phyloP scores from a whole-genome alignment of 2,329 filamentous ascomycete genomes.

The Claviceps maximensis region DNA sequence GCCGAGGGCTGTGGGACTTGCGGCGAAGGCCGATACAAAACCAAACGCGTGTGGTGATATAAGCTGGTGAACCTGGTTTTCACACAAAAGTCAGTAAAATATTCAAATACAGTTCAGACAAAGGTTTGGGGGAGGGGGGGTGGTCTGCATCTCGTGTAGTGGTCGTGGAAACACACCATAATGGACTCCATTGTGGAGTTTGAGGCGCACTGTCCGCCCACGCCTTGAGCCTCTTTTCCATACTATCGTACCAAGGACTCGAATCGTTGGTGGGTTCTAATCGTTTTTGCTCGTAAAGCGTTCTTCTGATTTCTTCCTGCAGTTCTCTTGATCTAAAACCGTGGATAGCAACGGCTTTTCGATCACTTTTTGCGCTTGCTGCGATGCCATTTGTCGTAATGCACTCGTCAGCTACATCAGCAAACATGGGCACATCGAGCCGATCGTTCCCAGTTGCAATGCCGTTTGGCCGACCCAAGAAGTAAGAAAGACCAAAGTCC shows the following conservation, averaged over 20 bases:
- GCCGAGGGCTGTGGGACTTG: conserved; percentile 78
- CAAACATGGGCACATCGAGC: conserved; percentile 76
- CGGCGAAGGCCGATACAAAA: conserved; percentile 80
- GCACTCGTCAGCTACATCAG: conserved; percentile 66
- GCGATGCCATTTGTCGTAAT: conserved; percentile 68
- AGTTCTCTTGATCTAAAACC: conserved; percentile 84
- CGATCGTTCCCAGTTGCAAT: conserved; percentile 73
- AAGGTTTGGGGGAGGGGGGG: too few species aligned
- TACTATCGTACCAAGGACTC: conserved; percentile 76
- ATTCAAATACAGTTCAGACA: background rate
- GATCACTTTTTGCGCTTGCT: conserved; percentile 58
- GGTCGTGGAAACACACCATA: conserved; percentile 49
- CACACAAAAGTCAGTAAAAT: background rate
- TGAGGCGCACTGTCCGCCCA: conserved; percentile 71
- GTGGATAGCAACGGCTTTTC: conserved; percentile 82
- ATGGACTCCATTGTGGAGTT: conserved; percentile 57
- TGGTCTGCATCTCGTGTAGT: background rate
- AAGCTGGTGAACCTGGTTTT: conserved; percentile 45
- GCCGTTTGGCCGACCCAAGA: conserved; percentile 73
- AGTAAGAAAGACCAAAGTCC: conserved; percentile 79
- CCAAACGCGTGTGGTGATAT: conserved; percentile 79
- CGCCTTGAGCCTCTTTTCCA: conserved; percentile 63
- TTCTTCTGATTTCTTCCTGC: conserved; percentile 77
- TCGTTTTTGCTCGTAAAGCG: conserved; percentile 74
- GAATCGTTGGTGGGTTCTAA: conserved; percentile 62